Conservation (phyloP, 169 alveolate species). For the Eimeria mitis region DNA sequence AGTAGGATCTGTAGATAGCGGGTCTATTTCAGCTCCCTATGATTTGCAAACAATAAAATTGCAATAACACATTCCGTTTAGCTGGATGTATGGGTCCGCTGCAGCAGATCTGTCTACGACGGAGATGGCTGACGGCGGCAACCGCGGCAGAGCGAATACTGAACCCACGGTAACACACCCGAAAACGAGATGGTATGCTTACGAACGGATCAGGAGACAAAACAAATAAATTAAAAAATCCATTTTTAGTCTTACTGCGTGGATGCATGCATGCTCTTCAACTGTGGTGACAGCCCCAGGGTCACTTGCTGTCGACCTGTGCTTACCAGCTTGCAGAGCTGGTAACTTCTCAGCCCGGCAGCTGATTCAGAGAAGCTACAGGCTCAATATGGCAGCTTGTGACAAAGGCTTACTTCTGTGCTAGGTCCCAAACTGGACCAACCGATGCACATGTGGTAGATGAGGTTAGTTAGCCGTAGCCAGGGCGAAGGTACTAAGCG, state of each 20-base stretch:
- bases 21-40: neutral
- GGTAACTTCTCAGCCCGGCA: neutral
- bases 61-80: neutral
- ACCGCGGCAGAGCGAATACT: neutral
- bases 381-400: neutral
- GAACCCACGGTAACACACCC: neutral
- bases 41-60: neutral
- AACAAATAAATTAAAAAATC: neutral
- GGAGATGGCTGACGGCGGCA: neutral
- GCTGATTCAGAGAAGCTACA: neutral
- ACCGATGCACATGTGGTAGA: neutral
- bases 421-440: neutral
- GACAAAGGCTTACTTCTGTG: neutral
- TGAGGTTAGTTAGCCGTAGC: neutral
- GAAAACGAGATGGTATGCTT: neutral
- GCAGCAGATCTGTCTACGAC: neutral
- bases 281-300: constrained; percentile 15
- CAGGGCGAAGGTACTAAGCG: neutral
- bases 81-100: neutral
- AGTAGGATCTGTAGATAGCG: neutral
- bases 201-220: neutral
- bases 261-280: neutral
- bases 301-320: neutral
- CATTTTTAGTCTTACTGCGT: neutral
- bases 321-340: neutral